Conservation (phyloP, 495 filamentous ascomycete species). For the Podospora anserina region DNA sequence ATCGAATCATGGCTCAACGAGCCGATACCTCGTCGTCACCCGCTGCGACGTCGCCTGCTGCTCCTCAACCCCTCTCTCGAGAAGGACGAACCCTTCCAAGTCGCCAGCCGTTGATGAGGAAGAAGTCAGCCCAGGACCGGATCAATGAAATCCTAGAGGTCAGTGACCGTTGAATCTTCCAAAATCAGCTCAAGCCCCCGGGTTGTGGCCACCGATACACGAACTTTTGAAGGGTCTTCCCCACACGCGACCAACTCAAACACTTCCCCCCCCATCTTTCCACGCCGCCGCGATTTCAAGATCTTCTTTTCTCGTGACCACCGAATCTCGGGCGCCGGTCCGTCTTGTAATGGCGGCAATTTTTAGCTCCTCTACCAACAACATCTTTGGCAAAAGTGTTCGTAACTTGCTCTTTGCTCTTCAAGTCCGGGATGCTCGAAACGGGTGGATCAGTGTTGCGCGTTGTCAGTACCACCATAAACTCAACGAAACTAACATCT, state of each 20-base stretch:
- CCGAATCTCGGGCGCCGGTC: background rate
- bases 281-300: background rate
- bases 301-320: background rate
- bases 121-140: constrained; percentile 39
- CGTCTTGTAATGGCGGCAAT: constrained; percentile 21
- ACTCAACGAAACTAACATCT: constrained; percentile 17
- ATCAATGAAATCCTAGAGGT: constrained; percentile 47
- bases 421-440: background rate
- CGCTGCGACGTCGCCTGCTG: constrained; percentile 8
- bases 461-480: background rate
- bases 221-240: background rate
- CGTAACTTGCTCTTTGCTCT: constrained; percentile 16
- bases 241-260: background rate
- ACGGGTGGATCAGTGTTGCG: background rate
- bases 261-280: background rate
- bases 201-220: background rate
- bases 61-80: constrained; percentile 1
- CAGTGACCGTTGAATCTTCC: constrained; percentile 19
- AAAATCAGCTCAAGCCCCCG: background rate
- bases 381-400: constrained; percentile 25
- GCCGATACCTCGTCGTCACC: constrained; percentile 3
- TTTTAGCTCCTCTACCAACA: constrained; percentile 21
- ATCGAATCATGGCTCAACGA: constrained; percentile 14
- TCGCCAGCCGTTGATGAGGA: constrained; percentile 17
- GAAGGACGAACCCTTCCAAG: background rate